Evolutionary conservation across 1,284 basidiomycete species (phyloP).

Genomic region (Ceratobasidium theobromae): DNA sequence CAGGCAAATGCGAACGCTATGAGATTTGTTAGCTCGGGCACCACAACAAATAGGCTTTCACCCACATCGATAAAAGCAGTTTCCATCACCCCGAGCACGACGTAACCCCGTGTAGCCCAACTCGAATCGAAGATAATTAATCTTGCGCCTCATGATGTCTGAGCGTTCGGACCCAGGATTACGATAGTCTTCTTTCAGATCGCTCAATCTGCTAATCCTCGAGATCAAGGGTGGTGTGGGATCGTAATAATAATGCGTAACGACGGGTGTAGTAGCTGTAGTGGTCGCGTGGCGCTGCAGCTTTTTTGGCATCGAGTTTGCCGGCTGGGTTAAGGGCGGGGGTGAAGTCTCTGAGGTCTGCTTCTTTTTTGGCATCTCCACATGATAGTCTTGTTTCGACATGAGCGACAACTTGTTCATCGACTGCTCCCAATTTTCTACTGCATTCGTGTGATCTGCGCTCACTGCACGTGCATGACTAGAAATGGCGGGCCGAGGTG

Average conservation of each 20-base stretch:
- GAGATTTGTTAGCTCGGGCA: not conserved
- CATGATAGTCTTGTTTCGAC: not conserved
- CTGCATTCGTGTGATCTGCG: not conserved
- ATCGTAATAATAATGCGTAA: slow-evolving; percentile 12
- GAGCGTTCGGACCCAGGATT: slow-evolving; percentile 18
- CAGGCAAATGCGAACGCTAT: slow-evolving; percentile 26
- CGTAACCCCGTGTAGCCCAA: slow-evolving; percentile 20
- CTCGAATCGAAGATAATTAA: slow-evolving; percentile 29
- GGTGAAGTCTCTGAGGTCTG: not conserved
- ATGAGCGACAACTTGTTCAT: not conserved
- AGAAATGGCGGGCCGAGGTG: not conserved
- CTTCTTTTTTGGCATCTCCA: slow-evolving; percentile 1
- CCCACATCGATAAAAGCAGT: slow-evolving; percentile 28
- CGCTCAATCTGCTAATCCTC: not conserved
- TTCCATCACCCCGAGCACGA: slow-evolving; percentile 26
- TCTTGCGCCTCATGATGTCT: slow-evolving; percentile 26
- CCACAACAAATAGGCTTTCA: not conserved
- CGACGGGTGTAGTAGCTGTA: not conserved
- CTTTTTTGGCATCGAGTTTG: slow-evolving; percentile 3
- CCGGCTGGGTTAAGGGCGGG: slow-evolving; percentile 34
- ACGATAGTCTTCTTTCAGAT: slow-evolving; percentile 25
- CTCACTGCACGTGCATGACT: not conserved
- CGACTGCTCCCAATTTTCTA: not conserved
- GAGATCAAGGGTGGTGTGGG: slow-evolving; percentile 13
- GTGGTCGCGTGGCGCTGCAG: slow-evolving; percentile 14